A percentile compares a stretch with the other conserved stretches of the same genome.
phyloP scores from a whole-genome alignment of 2,329 filamentous ascomycete species.

The Hymenoscyphus fraxineus region DNA sequence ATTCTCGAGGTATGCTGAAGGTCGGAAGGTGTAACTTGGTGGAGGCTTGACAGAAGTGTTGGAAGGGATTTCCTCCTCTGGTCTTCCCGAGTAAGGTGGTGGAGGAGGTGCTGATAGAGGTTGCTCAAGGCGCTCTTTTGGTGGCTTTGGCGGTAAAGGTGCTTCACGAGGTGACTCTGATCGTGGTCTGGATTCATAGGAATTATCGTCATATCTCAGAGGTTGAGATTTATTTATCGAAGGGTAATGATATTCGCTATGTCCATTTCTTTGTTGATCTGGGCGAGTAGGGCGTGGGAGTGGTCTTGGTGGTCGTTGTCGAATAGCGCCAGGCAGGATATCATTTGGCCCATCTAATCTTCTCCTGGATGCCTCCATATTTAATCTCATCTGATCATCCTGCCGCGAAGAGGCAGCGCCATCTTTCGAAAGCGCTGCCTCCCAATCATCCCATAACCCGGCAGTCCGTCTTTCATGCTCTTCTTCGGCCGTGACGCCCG shows the following conservation, averaged over 20 bases:
- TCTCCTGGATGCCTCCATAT: slow-evolving; percentile 49
- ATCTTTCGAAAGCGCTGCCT: slow-evolving; percentile 40
- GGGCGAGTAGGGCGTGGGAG: slow-evolving; percentile 24
- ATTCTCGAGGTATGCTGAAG: slow-evolving; percentile 85
- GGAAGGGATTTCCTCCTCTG: slow-evolving; percentile 26
- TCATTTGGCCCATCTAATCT: slow-evolving; percentile 36
- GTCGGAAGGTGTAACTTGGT: slow-evolving; percentile 65
- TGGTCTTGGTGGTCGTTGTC: slow-evolving; percentile 30
- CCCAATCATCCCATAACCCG: slow-evolving; percentile 49
- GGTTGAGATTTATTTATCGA: slow-evolving; percentile 51
- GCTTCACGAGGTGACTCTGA: slow-evolving; percentile 8
- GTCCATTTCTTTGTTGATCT: slow-evolving; percentile 19
- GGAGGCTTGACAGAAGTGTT: slow-evolving; percentile 10
- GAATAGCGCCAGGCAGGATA: slow-evolving; percentile 20
- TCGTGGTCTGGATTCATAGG: slow-evolving; percentile 6
- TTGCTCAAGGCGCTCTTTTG: slow-evolving; percentile 26
- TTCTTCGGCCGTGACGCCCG: slow-evolving; percentile 54
- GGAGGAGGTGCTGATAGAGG: slow-evolving; percentile 7
- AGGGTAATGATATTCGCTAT: slow-evolving; percentile 51
- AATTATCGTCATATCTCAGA: slow-evolving; percentile 39
- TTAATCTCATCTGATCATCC: slow-evolving; percentile 45
- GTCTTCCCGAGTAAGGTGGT: slow-evolving; percentile 20
- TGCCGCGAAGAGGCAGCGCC: slow-evolving; percentile 24
- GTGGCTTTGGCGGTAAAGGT: slow-evolving; percentile 30
- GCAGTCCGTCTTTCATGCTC: slow-evolving; percentile 52